These are phyloP conservation scores for Turnera subulata DNA, from an alignment of 345 rosid genomes.

Conservation along the genomic window DNA sequence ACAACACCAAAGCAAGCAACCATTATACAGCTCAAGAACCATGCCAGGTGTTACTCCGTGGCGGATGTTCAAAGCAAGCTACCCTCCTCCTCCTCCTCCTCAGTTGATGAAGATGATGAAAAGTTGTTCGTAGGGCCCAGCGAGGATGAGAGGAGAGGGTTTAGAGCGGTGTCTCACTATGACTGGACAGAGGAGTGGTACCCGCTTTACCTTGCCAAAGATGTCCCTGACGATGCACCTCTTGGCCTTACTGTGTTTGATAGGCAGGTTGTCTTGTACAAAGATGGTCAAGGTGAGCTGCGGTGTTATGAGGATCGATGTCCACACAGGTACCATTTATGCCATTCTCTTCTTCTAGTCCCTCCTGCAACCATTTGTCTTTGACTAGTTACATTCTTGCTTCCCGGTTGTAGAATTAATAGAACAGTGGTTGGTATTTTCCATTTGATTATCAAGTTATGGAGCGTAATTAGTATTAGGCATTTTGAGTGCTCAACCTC, in stretches of 20 bases:
- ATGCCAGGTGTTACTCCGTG: constrained; percentile 20
- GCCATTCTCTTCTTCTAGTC: background rate
- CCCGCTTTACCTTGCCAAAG: constrained; percentile 73
- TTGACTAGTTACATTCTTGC: background rate
- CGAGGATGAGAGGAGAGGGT: constrained; percentile 42
- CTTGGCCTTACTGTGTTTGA: constrained; percentile 84
- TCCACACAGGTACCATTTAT: constrained; percentile 69
- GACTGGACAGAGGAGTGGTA: constrained; percentile 97
- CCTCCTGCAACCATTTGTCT: background rate
- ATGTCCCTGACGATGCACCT: constrained; percentile 85
- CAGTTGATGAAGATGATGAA: constrained; percentile 23
- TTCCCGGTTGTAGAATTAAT: background rate
- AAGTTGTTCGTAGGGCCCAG: constrained; percentile 25
- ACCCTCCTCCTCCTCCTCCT: constrained; percentile 1
- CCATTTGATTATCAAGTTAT: background rate
- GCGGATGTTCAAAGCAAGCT: constrained; percentile 18
- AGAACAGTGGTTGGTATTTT: background rate
- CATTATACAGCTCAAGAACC: background rate
- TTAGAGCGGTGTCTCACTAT: constrained; percentile 46
- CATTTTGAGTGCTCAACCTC: background rate
- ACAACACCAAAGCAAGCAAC: constrained; percentile 2
- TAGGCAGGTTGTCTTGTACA: constrained; percentile 71
- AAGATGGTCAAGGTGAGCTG: constrained; percentile 63
- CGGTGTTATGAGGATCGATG: constrained; percentile 84
- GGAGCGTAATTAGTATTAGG: background rate